Evolutionary conservation across 2,329 filamentous ascomycete species (phyloP).

Genomic region (Capronia americana): DNA sequence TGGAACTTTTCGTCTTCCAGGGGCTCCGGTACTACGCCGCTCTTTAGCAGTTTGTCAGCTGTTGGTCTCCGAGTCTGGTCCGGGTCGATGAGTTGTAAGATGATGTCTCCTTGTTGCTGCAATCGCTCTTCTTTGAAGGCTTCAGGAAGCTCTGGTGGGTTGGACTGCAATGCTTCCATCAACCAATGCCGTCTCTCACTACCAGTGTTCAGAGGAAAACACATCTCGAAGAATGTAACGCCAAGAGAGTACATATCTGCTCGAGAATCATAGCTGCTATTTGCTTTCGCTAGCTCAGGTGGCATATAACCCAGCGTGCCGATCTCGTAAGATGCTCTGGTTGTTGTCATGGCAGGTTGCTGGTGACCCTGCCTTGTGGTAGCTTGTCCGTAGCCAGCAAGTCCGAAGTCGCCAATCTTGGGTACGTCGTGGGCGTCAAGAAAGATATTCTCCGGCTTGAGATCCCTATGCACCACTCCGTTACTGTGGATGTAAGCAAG

Average conservation of each 20-base stretch:
- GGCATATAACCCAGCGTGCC: slow-evolving; percentile 91
- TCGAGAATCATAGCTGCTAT: slow-evolving; percentile 81
- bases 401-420: slow-evolving; percentile 94
- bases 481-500: slow-evolving; percentile 86
- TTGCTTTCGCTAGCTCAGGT: slow-evolving; percentile 73
- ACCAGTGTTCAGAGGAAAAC: slow-evolving; percentile 64
- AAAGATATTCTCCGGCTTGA: slow-evolving; percentile 98
- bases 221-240: slow-evolving; percentile 99
- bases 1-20: slow-evolving; percentile 92
- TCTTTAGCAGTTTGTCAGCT: slow-evolving; percentile 80
- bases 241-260: slow-evolving; percentile 99
- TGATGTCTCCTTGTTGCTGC: slow-evolving; percentile 72
- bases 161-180: slow-evolving; percentile 62
- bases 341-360: slow-evolving; percentile 29
- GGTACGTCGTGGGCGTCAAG: slow-evolving; percentile 89
- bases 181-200: slow-evolving; percentile 61
- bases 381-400: slow-evolving; percentile 83
- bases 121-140: slow-evolving; percentile 65
- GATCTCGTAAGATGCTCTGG: slow-evolving; percentile 52
- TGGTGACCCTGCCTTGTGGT: slow-evolving; percentile 23
- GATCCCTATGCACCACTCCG: slow-evolving; percentile 91
- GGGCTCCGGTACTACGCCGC: slow-evolving; percentile 84
- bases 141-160: slow-evolving; percentile 71
- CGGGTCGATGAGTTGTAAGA: slow-evolving; percentile 80
- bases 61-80: slow-evolving; percentile 82